These are phyloP conservation scores for Blumeriella jaapii DNA, from an alignment of 2,329 filamentous ascomycete genomes.

Conservation along the genomic window DNA sequence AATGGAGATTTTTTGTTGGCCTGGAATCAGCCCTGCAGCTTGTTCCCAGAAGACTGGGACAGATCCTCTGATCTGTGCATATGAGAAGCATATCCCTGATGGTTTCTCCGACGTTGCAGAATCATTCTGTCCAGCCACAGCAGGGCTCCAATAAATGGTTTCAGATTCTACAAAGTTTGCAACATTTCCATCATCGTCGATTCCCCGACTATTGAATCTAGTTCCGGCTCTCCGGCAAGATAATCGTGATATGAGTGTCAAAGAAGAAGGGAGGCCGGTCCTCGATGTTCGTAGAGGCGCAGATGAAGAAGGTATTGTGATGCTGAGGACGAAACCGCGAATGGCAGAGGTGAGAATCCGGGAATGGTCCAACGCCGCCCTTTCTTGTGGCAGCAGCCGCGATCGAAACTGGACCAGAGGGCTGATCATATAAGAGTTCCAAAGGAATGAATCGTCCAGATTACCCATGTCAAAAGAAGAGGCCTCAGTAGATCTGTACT, in stretches of 20 bases:
- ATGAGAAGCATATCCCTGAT: constrained; percentile 70
- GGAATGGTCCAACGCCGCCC: constrained; percentile 70
- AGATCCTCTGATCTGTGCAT: constrained; percentile 83
- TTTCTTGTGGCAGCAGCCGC: constrained; percentile 63
- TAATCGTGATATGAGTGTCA: constrained; percentile 84
- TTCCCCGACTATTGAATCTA: constrained; percentile 91
- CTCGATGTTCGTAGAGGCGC: constrained; percentile 56
- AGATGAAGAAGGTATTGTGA: constrained; percentile 68
- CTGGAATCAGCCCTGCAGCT: constrained; percentile 72
- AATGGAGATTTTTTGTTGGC: constrained; percentile 87
- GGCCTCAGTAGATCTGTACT: constrained; percentile 55
- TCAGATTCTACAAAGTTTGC: constrained; percentile 99
- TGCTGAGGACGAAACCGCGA: constrained; percentile 78
- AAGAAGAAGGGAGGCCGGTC: constrained; percentile 65
- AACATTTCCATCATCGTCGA: constrained; percentile 94
- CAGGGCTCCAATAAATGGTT: constrained; percentile 78
- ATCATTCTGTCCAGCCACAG: constrained; percentile 24
- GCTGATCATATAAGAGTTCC: constrained; percentile 98
- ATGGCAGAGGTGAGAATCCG: constrained; percentile 88
- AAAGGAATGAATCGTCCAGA: constrained; percentile 83
- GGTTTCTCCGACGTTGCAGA: constrained; percentile 16
- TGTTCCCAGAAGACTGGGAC: constrained; percentile 98
- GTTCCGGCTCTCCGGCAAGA: constrained; percentile 89
- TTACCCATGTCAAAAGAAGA: constrained; percentile 82
- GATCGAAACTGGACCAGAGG: constrained; percentile 84